These are phyloP conservation scores for Eleusine coracana DNA, from an alignment of 176 grass and related monocot genomes.

Conservation along the genomic window DNA sequence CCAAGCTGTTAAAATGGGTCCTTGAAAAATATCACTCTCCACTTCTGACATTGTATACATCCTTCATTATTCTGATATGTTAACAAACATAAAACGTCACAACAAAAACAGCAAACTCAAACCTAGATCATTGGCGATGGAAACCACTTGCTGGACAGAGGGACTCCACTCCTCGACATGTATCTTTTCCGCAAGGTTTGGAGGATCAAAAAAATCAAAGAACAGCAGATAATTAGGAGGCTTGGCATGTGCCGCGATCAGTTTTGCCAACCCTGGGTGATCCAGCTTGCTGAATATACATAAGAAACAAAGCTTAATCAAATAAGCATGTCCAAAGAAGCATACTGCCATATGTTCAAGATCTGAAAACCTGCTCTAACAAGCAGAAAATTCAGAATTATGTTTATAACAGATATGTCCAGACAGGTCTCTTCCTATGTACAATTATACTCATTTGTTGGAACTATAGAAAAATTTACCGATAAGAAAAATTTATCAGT, in stretches of 20 bases:
- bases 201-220: constrained; percentile 87
- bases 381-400: neutral
- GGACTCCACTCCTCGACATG: constrained; percentile 87
- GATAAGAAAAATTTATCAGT: no score
- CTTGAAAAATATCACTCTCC: neutral
- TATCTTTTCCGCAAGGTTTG: constrained; percentile 84
- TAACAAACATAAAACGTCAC: constrained; percentile 3
- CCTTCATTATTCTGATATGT: constrained; percentile 12
- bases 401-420: neutral
- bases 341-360: neutral
- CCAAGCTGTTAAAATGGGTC: constrained; percentile 9
- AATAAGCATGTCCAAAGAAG: neutral
- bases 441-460: neutral
- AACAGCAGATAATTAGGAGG: constrained; percentile 90
- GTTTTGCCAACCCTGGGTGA: constrained; percentile 74
- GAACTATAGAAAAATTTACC: no score
- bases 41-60: neutral
- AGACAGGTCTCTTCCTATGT: neutral
- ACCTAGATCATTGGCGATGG: constrained; percentile 85
- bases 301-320: neutral
- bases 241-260: constrained; percentile 79
- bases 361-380: neutral
- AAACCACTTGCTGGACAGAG: constrained; percentile 58
- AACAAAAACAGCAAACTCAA: constrained; percentile 16
- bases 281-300: constrained; percentile 66